These are phyloP conservation scores for Microbotryum scabiosae DNA, from an alignment of 1,284 basidiomycete genomes.

Conservation along the genomic window DNA sequence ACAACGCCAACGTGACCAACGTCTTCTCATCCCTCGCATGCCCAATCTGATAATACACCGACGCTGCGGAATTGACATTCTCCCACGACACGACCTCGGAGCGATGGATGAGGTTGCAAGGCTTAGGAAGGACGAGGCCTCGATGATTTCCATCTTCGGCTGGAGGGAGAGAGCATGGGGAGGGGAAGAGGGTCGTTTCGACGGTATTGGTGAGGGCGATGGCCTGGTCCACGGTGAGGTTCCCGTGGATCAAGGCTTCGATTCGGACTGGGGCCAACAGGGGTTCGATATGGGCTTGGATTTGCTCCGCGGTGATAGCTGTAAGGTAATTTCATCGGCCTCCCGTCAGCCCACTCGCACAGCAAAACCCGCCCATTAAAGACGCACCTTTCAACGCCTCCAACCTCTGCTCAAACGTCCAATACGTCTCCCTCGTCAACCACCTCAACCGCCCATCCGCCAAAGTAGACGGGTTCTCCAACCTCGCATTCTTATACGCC, in stretches of 20 bases:
- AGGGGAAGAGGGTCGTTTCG: conserved; percentile 56
- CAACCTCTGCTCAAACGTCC: conserved; percentile 76
- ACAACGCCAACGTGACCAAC: conserved; percentile 40
- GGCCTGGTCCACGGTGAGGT: conserved; percentile 52
- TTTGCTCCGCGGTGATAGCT: conserved; percentile 63
- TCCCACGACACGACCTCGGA: conserved; percentile 66
- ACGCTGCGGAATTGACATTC: conserved; percentile 76
- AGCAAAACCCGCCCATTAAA: background rate
- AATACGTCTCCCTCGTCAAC: conserved; percentile 60
- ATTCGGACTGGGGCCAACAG: conserved; percentile 62
- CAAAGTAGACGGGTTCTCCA: conserved; percentile 63
- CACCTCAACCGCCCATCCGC: conserved; percentile 74
- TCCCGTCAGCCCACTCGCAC: background rate
- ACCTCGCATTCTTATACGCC: conserved; percentile 47
- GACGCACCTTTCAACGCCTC: conserved; percentile 64
- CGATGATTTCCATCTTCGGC: conserved; percentile 18
- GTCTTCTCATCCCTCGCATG: conserved; percentile 47
- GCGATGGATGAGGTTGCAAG: conserved; percentile 63
- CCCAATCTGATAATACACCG: conserved; percentile 49
- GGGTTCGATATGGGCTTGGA: conserved; percentile 58
- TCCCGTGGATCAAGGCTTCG: conserved; percentile 74
- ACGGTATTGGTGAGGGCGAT: conserved; percentile 40
- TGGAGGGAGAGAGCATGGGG: conserved; percentile 8
- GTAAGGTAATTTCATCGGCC: background rate
- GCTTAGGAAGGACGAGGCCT: conserved; percentile 15